These are phyloP conservation scores for Daldinia sp. DNA, from an alignment of 2,329 filamentous ascomycete genomes.

Conservation along the genomic window DNA sequence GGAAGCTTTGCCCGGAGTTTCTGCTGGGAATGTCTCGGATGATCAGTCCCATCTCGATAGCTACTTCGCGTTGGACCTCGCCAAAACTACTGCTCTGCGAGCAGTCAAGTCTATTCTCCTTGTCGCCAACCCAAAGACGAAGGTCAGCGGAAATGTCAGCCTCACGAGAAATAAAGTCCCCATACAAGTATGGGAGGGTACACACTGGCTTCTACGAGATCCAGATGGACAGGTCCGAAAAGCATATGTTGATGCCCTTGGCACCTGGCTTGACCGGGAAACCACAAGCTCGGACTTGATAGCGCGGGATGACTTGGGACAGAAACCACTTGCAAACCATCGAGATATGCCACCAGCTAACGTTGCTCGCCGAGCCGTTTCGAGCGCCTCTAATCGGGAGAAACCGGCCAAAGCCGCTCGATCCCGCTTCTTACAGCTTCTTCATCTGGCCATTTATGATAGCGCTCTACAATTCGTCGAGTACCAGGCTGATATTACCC, in stretches of 20 bases:
- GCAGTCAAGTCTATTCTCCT: slow-evolving; percentile 83
- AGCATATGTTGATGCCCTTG: slow-evolving; percentile 83
- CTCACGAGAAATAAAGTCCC: slow-evolving; percentile 79
- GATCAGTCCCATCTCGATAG: slow-evolving; percentile 58
- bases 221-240: slow-evolving; percentile 78
- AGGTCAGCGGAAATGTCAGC: slow-evolving; percentile 64
- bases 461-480: slow-evolving; percentile 78
- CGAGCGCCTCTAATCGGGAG: slow-evolving; percentile 70
- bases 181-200: slow-evolving; percentile 92
- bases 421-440: slow-evolving; percentile 79
- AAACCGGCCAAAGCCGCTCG: slow-evolving; percentile 61
- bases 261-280: slow-evolving; percentile 87
- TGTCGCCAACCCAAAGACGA: slow-evolving; percentile 76
- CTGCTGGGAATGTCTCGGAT: slow-evolving; percentile 52
- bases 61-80: slow-evolving; percentile 61
- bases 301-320: slow-evolving; percentile 64
- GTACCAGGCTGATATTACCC: slow-evolving; percentile 75
- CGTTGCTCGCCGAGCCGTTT: slow-evolving; percentile 70
- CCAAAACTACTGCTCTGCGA: slow-evolving; percentile 73
- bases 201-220: slow-evolving; percentile 89
- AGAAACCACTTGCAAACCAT: slow-evolving; percentile 54
- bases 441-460: slow-evolving; percentile 91
- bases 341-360: slow-evolving; percentile 52
- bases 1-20: slow-evolving; percentile 48
- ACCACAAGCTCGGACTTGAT: slow-evolving; percentile 72